Percentiles rank a stretch among this genome's conserved stretches.
Evolutionary conservation across 2,329 filamentous ascomycete genomes (phyloP).

Genomic region (Neonectria neomacrospora): DNA sequence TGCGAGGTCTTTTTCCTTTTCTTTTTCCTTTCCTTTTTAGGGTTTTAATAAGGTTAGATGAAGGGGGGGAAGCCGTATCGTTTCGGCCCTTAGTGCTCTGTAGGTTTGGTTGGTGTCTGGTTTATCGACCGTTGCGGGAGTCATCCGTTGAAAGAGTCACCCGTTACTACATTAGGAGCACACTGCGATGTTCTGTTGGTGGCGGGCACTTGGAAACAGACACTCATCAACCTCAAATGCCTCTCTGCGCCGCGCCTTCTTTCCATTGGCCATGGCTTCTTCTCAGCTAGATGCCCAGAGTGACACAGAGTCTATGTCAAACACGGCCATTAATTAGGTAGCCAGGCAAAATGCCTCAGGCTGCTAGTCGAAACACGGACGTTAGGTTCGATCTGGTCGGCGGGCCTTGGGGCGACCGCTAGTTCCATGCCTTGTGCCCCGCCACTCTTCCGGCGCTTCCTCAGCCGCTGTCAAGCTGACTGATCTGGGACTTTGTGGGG

Average conservation of each 20-base stretch:
- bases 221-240: neutral
- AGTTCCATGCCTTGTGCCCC: neutral
- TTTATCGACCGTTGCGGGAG: neutral
- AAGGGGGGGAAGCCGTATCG: neutral
- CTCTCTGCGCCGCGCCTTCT: neutral
- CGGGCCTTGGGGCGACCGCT: neutral
- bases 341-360: neutral
- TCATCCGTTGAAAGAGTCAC: neutral
- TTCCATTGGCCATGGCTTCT: neutral
- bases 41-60: slow-evolving; percentile 8
- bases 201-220: neutral
- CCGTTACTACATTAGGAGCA: neutral
- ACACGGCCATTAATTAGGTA: neutral
- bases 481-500: neutral
- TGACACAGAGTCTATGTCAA: neutral
- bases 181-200: neutral
- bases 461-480: neutral
- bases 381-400: neutral
- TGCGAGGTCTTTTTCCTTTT: neutral
- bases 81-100: neutral
- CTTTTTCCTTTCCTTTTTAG: too few species aligned
- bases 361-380: neutral
- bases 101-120: neutral
- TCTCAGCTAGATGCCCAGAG: neutral
- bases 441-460: neutral